Conservation (phyloP, 108 stramenopile genomes). For the Skeletonema grethae region DNA sequence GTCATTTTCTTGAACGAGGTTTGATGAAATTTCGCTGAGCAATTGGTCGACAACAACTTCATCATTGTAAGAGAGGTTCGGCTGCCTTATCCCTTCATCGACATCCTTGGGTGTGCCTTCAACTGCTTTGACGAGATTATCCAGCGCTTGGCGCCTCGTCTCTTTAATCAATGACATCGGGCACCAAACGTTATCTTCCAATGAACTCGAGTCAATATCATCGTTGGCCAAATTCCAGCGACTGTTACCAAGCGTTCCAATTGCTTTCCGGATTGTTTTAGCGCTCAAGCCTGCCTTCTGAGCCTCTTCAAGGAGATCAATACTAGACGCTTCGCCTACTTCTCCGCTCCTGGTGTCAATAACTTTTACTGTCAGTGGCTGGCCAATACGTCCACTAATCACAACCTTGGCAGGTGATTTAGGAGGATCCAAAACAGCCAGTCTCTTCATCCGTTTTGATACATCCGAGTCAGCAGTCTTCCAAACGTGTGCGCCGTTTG, state of each 20-base stretch:
- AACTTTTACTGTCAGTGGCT: slow-evolving; percentile 46
- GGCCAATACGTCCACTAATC: slow-evolving; percentile 49
- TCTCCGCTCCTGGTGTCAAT: slow-evolving; percentile 35
- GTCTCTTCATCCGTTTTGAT: slow-evolving; percentile 53
- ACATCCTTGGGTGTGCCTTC: neutral
- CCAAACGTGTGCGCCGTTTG: slow-evolving; percentile 73
- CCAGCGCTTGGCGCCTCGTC: slow-evolving; percentile 57
- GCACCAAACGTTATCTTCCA: slow-evolving; percentile 63
- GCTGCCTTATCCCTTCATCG: neutral
- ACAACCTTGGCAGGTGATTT: slow-evolving; percentile 29
- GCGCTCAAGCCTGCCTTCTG: slow-evolving; percentile 36
- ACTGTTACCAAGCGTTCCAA: slow-evolving; percentile 72
- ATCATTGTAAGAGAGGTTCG: neutral
- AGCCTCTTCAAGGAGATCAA: slow-evolving; percentile 35
- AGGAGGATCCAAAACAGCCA: slow-evolving; percentile 47
- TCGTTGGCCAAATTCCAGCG: slow-evolving; percentile 30
- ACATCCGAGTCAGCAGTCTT: slow-evolving; percentile 72
- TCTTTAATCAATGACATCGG: slow-evolving; percentile 65
- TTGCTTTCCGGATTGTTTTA: slow-evolving; percentile 57
- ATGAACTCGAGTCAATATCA: slow-evolving; percentile 41
- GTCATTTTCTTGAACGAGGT: neutral
- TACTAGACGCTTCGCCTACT: slow-evolving; percentile 36
- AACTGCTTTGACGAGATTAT: slow-evolving; percentile 29
- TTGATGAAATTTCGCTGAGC: slow-evolving; percentile 23
- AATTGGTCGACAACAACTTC: slow-evolving; percentile 25